Base-by-base conservation (phyloP, 495 filamentous ascomycete genomes). In the Aspergillus coremiiformis region DNA sequence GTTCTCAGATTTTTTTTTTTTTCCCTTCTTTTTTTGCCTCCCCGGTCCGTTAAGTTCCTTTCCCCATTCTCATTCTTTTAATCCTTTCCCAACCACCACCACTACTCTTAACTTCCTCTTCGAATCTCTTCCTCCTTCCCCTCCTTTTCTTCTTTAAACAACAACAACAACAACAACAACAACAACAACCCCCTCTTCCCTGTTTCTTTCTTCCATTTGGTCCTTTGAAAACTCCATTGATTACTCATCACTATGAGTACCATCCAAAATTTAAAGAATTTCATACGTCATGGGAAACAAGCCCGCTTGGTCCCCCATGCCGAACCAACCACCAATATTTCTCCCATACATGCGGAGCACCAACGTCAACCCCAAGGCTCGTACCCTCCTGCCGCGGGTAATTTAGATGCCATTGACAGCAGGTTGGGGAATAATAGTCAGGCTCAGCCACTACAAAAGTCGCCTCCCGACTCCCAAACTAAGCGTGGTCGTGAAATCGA, bases 201-300 rank as follows among this genome's bases (percentile, higher is more conserved):
- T 85, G 15, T 65, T 66, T 60, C 89, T 84, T 56, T 89, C 82
- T 57, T 90, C 86, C 64, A 86, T 79, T 52, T 87, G 58, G 65
- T 92, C 87, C 51, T 83, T 33, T 27, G 44, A 51, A 52, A 29
- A 17, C 33, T 39, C 33, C 33, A 27, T 50, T 29, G 47, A 39
- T 42, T 54, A 22, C 33, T 55, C 27, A 50, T 19, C 49, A 56
- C 49, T 11, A 37, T 30, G 33, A 37, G 15, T 37, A 37, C 33
- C 12, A 89, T 92, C 74, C 85, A 90, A 75, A 88, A 84, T 59
- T 73, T 98, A 51, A 96, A 98, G 73, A 98, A 96, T 71, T 92
- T 98, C 70, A 94, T 98, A 72, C 89, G 93, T 52, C 93, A 96
- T 75, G 92, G 90, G 79, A 96, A 96, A 74, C 90, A 96, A 75